Base-by-base conservation (phyloP, 176 grass and related monocot genomes). In the Oryza glaberrima region DNA sequence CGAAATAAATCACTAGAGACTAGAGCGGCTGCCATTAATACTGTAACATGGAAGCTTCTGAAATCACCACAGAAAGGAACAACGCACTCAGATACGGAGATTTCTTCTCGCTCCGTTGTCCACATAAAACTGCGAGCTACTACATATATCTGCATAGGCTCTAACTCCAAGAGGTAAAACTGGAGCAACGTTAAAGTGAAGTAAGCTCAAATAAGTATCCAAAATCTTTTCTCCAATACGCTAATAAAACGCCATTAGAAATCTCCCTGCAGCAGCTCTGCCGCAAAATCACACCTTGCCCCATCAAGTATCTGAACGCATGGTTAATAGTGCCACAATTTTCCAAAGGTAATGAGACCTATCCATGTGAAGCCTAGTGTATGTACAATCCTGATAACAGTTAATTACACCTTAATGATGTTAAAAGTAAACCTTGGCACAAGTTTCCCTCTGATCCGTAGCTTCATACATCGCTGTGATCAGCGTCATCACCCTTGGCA, bases 391-490 rank as follows among this genome's bases (percentile, higher is more conserved):
- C 70, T 35, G 80, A 71, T 56, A 76, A 26, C 41, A 65, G 22
- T 28, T 80, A 80, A 76, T 83, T 86, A 76, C 76, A 87, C 45
- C 25, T 9, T n/a, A n/a, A 87, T 43, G 69, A 56, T 20, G 80
- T 78, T 67, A 67, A 63, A 63, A 63, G 58, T 22, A n/a, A 73
- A 73, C 6, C 72, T 58, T 17, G 1, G 11, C 14, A 41, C 22
- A 82, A 81, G 77, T 23, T 46, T 45, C 66, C 78, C 45, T 60
- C 47, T 13, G 19, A 22, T 20, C 26, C 11, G 3, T 19, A n/a
- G 4, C 30, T 69, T 87, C 80, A 83, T 7, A 83, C 75, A 17
- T 70, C 41, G 45, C 51, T 81, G 0, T 56, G 41, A 65, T 72
- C 75, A 30, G 11, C 25, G 28, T 43, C 61, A 22, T 14, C 41